A percentile compares a stretch with the other conserved stretches of the same genome.
Conservation (phyloP, 306 rosid species). For the Trifolium dubium region DNA sequence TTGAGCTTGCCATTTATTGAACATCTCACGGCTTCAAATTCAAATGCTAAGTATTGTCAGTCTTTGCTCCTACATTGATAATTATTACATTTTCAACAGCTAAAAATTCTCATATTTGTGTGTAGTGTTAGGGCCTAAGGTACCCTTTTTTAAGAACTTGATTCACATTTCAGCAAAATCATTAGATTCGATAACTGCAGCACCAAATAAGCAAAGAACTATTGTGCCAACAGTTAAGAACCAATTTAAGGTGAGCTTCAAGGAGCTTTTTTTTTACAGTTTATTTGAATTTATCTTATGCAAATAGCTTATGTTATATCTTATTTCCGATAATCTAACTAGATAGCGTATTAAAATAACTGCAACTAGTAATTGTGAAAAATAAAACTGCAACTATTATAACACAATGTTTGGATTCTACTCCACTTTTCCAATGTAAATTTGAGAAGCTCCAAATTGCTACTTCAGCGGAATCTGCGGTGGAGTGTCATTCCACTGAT, state of each 20-base stretch:
- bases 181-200: background rate
- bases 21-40: conserved; percentile 91
- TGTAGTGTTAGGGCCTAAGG: conserved; percentile 31
- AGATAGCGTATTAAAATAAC: background rate
- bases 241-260: no score
- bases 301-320: background rate
- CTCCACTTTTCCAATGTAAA: no score
- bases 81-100: conserved; percentile 42
- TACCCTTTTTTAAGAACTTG: background rate
- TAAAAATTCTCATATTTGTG: conserved; percentile 31
- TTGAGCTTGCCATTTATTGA: conserved; percentile 91
- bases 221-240: background rate
- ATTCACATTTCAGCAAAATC: conserved; percentile 7
- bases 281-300: background rate
- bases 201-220: background rate
- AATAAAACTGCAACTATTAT: background rate
- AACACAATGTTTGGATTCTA: no score
- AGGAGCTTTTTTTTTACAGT: no score
- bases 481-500: no score
- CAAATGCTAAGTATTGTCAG: conserved; percentile 48
- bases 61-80: conserved; percentile 38
- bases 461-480: no score
- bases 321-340: background rate
- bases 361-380: no score
- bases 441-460: no score